phyloP scores from a whole-genome alignment of 2,329 filamentous ascomycete species.

The Epicoccum sorghinum region DNA sequence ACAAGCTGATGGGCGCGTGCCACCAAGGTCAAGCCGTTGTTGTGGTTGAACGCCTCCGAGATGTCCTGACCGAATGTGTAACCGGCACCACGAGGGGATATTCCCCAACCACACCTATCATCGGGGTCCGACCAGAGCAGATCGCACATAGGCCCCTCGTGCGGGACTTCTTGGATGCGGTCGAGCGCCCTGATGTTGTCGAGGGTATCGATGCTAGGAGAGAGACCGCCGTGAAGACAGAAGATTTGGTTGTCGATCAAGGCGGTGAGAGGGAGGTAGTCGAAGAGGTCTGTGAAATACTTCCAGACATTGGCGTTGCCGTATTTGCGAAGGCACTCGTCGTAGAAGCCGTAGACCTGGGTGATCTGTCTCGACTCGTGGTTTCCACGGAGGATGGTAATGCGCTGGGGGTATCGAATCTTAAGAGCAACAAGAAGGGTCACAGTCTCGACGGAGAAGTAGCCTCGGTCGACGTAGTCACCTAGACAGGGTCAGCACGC shows the following conservation, averaged over 20 bases:
- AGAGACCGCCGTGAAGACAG: conserved; percentile 74
- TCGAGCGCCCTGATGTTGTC: conserved; percentile 67
- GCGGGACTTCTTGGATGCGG: conserved; percentile 71
- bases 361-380: conserved; percentile 80
- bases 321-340: conserved; percentile 78
- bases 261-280: conserved; percentile 75
- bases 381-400: conserved; percentile 96
- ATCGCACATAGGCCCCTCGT: conserved; percentile 79
- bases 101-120: conserved; percentile 94
- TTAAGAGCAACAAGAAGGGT: conserved; percentile 95
- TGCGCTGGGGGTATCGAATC: conserved; percentile 96
- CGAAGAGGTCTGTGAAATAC: conserved; percentile 78
- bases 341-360: conserved; percentile 79
- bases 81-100: conserved; percentile 90
- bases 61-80: conserved; percentile 98
- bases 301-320: conserved; percentile 81
- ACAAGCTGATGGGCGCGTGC: conserved; percentile 97
- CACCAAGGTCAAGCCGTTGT: conserved; percentile 95
- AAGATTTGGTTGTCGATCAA: conserved; percentile 77
- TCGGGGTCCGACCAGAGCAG: conserved; percentile 88
- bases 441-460: conserved; percentile 98
- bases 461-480: conserved; percentile 86
- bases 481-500: conserved; percentile 59
- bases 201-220: conserved; percentile 74
- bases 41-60: conserved; percentile 98